phyloP scores from a whole-genome alignment of 73 alveolate genomes.

The Stentor roeselii region DNA sequence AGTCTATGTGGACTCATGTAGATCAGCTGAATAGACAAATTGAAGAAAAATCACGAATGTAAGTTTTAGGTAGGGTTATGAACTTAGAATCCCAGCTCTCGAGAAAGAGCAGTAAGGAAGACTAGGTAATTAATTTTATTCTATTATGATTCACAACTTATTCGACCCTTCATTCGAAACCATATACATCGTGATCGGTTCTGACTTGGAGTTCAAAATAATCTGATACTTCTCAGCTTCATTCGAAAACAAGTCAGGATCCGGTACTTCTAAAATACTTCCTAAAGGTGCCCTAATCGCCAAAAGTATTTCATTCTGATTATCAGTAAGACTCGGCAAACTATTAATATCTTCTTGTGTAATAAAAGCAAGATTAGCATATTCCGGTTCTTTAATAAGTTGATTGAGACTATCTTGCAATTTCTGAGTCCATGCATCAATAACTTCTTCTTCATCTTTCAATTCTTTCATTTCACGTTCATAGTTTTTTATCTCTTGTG shows the following conservation, averaged over 20 bases:
- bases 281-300: constrained; percentile 63
- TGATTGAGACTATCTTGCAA: constrained; percentile 2
- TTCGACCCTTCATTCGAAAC: constrained; percentile 22
- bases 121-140: too few species aligned
- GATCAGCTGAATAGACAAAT: too few species aligned
- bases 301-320: constrained; percentile 36
- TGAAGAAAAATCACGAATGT: too few species aligned
- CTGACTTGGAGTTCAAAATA: not conserved
- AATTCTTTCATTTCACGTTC: constrained; percentile 29
- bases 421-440: constrained; percentile 22
- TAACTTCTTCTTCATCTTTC: not conserved
- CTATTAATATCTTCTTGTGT: constrained; percentile 58
- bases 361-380: constrained; percentile 39
- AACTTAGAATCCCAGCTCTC: too few species aligned
- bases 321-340: constrained; percentile 24
- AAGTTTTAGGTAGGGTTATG: too few species aligned
- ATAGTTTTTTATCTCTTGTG: constrained; percentile 31
- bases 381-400: constrained; percentile 23
- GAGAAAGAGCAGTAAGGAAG: too few species aligned
- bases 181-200: not conserved
- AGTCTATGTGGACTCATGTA: too few species aligned
- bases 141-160: too few species aligned
- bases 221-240: not conserved
- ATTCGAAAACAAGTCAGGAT: not conserved
- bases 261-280: constrained; percentile 40